phyloP scores from a whole-genome alignment of 306 rosid genomes.

The Boehmeria nivea region DNA sequence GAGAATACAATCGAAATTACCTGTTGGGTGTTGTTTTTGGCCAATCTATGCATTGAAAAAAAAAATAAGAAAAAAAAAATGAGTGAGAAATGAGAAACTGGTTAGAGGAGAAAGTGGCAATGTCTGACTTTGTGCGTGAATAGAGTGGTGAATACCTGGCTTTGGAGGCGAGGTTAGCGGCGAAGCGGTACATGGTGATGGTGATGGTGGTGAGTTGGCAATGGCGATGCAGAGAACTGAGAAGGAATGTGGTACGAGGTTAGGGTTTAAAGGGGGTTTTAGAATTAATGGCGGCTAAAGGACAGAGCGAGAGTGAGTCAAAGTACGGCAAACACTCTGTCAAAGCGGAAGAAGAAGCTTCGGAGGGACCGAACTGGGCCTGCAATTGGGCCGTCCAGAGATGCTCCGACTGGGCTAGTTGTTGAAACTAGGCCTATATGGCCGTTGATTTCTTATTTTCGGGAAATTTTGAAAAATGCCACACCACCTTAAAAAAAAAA shows the following conservation, averaged over 20 bases:
- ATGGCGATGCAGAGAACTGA: slow-evolving; percentile 4
- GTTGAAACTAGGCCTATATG: no score
- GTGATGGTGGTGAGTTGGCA: slow-evolving; percentile 22
- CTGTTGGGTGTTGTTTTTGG: slow-evolving; percentile 21
- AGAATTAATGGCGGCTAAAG: no score
- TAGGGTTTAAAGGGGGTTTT: slow-evolving; percentile 39
- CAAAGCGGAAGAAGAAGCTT: no score
- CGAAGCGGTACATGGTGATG: slow-evolving; percentile 41
- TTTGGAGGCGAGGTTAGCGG: slow-evolving; percentile 40
- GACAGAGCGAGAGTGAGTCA: no score
- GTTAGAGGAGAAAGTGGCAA: slow-evolving; percentile 7
- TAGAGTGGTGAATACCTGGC: slow-evolving; percentile 27
- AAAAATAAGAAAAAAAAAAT: neutral
- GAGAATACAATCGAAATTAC: slow-evolving; percentile 18
- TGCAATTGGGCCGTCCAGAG: no score
- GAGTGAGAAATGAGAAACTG: slow-evolving; percentile 6
- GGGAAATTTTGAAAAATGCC: no score
- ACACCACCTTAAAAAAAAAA: no score
- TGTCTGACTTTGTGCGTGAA: no score
- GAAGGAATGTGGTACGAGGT: neutral
- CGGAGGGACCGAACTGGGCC: no score
- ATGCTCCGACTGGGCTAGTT: no score
- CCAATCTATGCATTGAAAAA: slow-evolving; percentile 14
- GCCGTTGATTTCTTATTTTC: no score
- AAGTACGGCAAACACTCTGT: no score